Evolutionary conservation across 2,329 filamentous ascomycete species (phyloP).

Genomic region (Calonectria henricotiae): DNA sequence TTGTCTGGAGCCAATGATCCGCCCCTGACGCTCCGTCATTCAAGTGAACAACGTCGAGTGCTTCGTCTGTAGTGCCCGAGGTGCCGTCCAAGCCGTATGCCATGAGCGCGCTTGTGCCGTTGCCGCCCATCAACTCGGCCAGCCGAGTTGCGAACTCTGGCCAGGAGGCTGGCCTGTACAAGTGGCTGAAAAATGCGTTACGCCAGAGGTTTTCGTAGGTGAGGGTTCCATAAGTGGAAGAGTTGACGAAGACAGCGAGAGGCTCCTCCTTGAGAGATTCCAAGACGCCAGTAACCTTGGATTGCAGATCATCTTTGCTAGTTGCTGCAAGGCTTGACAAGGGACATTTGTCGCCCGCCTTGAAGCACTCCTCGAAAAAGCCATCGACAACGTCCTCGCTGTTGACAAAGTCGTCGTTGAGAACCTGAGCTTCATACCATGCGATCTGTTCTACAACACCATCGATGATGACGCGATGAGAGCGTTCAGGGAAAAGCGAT

Average conservation of each 20-base stretch:
- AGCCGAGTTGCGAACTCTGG: constrained; percentile 57
- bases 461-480: constrained; percentile 58
- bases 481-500: constrained; percentile 57
- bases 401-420: constrained; percentile 53
- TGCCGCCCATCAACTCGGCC: constrained; percentile 58
- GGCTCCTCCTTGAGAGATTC: constrained; percentile 59
- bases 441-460: constrained; percentile 57
- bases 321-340: constrained; percentile 59
- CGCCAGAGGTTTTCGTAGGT: constrained; percentile 57
- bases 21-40: constrained; percentile 52
- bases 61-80: constrained; percentile 48
- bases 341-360: constrained; percentile 64
- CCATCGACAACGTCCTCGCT: constrained; percentile 54
- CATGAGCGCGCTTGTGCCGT: constrained; percentile 59
- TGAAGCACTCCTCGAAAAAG: constrained; percentile 58
- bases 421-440: constrained; percentile 54
- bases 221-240: constrained; percentile 59
- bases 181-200: constrained; percentile 58
- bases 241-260: constrained; percentile 62
- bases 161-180: constrained; percentile 62
- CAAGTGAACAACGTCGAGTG: constrained; percentile 47
- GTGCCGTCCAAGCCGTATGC: constrained; percentile 53
- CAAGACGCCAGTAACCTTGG: constrained; percentile 56
- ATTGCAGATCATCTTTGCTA: constrained; percentile 57
- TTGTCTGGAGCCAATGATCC: constrained; percentile 55